These are phyloP conservation scores for Parathielavia hyrcaniae DNA, from an alignment of 495 filamentous ascomycete species.

Conservation along the genomic window DNA sequence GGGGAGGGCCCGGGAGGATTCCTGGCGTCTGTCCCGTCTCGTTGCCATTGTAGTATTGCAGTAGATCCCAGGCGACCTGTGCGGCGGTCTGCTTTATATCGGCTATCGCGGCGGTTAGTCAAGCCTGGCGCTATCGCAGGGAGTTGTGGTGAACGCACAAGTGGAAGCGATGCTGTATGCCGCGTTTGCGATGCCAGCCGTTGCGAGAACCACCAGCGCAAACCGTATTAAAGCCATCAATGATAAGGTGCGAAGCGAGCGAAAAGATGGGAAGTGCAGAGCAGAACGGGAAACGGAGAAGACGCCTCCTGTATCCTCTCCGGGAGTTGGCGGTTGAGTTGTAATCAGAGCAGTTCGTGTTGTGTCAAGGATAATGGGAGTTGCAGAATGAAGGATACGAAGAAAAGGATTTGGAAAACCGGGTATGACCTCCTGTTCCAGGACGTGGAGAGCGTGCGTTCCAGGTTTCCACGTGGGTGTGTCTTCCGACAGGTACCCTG, in stretches of 20 bases:
- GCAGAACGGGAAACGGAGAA: neutral
- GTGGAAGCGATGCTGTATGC: slow-evolving; percentile 26
- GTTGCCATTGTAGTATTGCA: slow-evolving; percentile 60
- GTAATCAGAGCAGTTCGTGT: neutral
- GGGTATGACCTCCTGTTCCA: neutral
- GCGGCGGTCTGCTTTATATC: slow-evolving; percentile 31
- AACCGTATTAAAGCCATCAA: slow-evolving; percentile 23
- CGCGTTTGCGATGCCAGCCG: slow-evolving; percentile 21
- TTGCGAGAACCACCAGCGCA: slow-evolving; percentile 18
- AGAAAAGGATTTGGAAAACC: neutral
- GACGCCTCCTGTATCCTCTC: neutral
- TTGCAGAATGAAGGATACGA: neutral
- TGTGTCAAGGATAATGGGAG: neutral
- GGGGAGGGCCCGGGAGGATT: slow-evolving; percentile 53
- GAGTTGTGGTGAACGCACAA: slow-evolving; percentile 16
- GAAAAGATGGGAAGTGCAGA: slow-evolving; percentile 9
- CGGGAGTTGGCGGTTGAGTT: neutral
- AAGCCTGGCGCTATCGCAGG: neutral
- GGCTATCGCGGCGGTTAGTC: slow-evolving; percentile 12
- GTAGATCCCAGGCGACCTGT: slow-evolving; percentile 51
- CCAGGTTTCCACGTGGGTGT: no score
- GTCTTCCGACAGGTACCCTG: no score
- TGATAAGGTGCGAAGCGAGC: slow-evolving; percentile 12
- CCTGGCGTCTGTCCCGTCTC: slow-evolving; percentile 56
- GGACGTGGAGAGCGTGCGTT: no score